Percentiles rank a stretch among this genome's conserved stretches.
phyloP scores from a whole-genome alignment of 1,284 basidiomycete species.

The Mycosarcoma maydis region DNA sequence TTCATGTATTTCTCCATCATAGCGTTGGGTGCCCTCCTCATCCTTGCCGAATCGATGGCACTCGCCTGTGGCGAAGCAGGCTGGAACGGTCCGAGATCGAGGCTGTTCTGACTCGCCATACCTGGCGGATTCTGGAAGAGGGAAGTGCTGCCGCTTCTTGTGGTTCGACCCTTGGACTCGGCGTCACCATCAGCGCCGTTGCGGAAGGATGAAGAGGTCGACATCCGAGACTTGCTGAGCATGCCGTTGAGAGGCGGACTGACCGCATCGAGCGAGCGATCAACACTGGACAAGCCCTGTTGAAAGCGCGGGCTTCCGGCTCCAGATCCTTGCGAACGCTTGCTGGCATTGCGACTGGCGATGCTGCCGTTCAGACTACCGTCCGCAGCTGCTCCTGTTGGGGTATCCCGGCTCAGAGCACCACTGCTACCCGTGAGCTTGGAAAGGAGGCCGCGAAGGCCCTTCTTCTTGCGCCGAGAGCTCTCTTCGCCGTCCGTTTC shows the following conservation, averaged over 20 bases:
- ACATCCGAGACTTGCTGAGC: slow-evolving; percentile 40
- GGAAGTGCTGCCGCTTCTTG: slow-evolving; percentile 10
- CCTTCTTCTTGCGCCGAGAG: slow-evolving; percentile 52
- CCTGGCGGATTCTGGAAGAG: slow-evolving; percentile 49
- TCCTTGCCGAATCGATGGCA: slow-evolving; percentile 17
- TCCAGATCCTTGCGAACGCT: slow-evolving; percentile 39
- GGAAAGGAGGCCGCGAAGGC: slow-evolving; percentile 49
- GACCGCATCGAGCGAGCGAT: slow-evolving; percentile 43
- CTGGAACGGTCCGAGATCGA: slow-evolving; percentile 61
- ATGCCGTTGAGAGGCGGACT: slow-evolving; percentile 18
- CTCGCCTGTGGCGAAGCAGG: slow-evolving; percentile 37
- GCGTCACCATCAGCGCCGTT: slow-evolving; percentile 23
- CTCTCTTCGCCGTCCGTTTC: slow-evolving; percentile 24
- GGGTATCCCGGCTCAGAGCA: slow-evolving; percentile 18
- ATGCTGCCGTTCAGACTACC: slow-evolving; percentile 41
- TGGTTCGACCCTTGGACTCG: slow-evolving; percentile 14
- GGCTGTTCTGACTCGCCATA: slow-evolving; percentile 54
- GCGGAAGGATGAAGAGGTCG: slow-evolving; percentile 44
- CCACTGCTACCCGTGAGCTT: slow-evolving; percentile 45
- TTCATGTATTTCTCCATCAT: slow-evolving; percentile 46
- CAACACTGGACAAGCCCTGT: slow-evolving; percentile 34
- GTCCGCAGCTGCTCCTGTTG: slow-evolving; percentile 5
- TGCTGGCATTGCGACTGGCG: slow-evolving; percentile 46
- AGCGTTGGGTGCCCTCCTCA: slow-evolving; percentile 32
- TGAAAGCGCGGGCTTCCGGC: slow-evolving; percentile 32